A percentile compares a stretch with the other conserved stretches of the same genome.
Conservation (phyloP, 148 eudicot species). For the Fagopyrum esculentum region DNA sequence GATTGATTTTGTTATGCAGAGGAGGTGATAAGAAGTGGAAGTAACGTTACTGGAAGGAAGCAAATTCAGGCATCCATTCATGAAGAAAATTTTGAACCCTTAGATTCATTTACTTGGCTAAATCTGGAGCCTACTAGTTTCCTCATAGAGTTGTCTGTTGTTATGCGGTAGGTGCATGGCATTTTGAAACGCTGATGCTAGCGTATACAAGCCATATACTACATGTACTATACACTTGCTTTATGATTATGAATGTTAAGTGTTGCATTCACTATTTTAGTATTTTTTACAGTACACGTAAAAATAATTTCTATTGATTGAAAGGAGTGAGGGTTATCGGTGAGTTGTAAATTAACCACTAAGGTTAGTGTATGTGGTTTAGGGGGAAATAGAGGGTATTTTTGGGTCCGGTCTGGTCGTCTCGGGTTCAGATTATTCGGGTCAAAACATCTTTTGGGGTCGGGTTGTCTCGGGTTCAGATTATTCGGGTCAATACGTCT, state of each 20-base stretch:
- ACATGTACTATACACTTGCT: background rate
- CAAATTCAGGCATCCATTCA: background rate
- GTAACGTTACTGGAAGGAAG: background rate
- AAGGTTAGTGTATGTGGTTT: conserved; percentile 10
- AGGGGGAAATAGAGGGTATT: conserved; percentile 19
- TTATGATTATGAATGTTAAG: background rate
- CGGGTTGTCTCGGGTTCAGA: no score
- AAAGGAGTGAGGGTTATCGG: background rate
- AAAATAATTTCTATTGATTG: background rate
- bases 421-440: no score
- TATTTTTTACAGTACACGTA: background rate
- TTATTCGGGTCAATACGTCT: no score
- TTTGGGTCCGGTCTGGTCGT: no score
- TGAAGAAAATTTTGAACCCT: background rate
- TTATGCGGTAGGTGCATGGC: background rate
- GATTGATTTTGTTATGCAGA: background rate
- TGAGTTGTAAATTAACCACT: background rate
- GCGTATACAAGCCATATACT: background rate
- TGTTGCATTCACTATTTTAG: background rate
- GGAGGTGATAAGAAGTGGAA: conserved; percentile 6
- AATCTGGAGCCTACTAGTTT: background rate
- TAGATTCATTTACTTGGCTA: background rate
- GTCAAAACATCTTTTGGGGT: no score
- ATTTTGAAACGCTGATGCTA: background rate
- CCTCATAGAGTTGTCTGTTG: background rate